Base-by-base conservation (phyloP, 371 early-diverging fungal species). In the Apophysomyces sp. region DNA sequence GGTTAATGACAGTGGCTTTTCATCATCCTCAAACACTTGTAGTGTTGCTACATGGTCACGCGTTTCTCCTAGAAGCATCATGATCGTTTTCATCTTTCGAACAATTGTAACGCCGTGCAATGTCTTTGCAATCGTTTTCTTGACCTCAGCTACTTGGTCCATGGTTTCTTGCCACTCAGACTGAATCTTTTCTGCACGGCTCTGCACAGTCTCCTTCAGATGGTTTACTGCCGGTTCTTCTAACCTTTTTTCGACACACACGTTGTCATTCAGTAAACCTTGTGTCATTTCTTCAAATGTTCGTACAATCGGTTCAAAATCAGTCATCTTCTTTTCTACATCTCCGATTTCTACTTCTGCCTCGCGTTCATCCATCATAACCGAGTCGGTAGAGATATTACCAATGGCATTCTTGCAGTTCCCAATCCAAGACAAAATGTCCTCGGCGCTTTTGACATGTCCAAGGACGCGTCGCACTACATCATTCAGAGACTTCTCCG, bases 31-130 rank as follows among this genome's bases (percentile, higher is more conserved):
- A 4, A 49, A 36, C 3, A 58, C 27, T 32, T 58, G 57, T 32
- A 57, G 11, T 21, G 34, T 44, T 8, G 62, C 40, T 44, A 70
- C 54, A 7, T 63, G 57, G 1, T 73, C 78, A 44, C 71, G 72
- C 1, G 62, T 61, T n/a, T 74, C 75, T n/a, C 72, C 73, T n/a
- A 81, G 53, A 7, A 69, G 49, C 5, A 36, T 52, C 58, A 77
- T 64, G 2, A 78, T 51, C 2, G 66, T 60, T 54, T 81, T 81
- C 39, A 83, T 72, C 41, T 72, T 65, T 7, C 73, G 73, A 8
- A 69, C 73, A 21, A 79, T 66, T 28, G 60, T 61, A 0, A 72
- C 60, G 24, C 66, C 67, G 16, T 67, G 68, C 12, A 65, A 56
- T 7, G 72, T 63, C 12, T 61, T 72, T n/a, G 61, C 53, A 9